phyloP scores from a whole-genome alignment of 225 moss, liverwort and hornwort genomes.

The Ulota crispa region DNA sequence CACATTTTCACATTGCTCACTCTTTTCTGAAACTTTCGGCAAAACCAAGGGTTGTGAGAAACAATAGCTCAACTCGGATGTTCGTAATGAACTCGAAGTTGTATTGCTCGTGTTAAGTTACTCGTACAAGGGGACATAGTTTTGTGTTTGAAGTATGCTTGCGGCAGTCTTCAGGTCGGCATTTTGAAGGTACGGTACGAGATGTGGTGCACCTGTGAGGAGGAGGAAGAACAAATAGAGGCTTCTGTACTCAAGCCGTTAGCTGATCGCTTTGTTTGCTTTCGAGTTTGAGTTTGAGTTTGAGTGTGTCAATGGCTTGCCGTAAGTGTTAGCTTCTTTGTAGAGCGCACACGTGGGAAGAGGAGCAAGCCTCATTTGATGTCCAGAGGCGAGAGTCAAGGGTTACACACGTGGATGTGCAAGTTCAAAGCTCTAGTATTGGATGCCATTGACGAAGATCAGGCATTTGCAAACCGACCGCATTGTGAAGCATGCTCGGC shows the following conservation, averaged over 20 bases:
- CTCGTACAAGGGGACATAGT: background rate
- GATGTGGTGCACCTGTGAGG: background rate
- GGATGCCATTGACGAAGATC: background rate
- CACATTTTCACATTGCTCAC: background rate
- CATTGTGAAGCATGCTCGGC: background rate
- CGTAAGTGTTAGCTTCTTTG: background rate
- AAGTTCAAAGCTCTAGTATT: background rate
- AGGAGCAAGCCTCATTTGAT: background rate
- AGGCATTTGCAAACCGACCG: background rate
- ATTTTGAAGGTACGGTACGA: background rate
- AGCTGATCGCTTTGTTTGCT: background rate
- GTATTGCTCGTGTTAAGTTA: background rate
- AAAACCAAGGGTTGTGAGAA: background rate
- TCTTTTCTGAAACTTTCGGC: background rate
- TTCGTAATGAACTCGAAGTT: background rate
- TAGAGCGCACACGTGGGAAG: background rate
- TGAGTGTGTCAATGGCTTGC: background rate
- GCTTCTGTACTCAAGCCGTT: background rate
- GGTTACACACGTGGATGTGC: background rate
- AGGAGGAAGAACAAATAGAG: background rate
- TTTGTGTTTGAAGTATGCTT: too few relatives aligned
- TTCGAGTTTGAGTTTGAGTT: background rate
- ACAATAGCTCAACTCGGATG: background rate
- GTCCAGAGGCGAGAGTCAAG: background rate
- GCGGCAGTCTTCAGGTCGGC: background rate